phyloP scores from a whole-genome alignment of 2,329 filamentous ascomycete species.

The Penicillium expansum region DNA sequence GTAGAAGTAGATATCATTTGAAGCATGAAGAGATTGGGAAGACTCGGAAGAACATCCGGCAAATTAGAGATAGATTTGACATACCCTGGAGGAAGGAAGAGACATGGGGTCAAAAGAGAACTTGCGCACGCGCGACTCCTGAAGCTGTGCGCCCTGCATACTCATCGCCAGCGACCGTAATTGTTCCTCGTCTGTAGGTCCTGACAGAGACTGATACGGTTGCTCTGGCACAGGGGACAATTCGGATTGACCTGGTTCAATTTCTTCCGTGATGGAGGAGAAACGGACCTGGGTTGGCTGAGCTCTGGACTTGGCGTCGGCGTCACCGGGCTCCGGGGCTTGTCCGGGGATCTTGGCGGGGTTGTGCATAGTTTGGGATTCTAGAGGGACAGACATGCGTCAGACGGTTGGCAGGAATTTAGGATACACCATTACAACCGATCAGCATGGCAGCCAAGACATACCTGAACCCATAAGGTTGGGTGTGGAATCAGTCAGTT shows the following conservation, averaged over 20 bases:
- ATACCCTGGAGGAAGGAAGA: conserved; percentile 58
- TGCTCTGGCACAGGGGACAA: conserved; percentile 22
- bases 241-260: conserved; percentile 50
- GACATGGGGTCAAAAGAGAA: conserved; percentile 91
- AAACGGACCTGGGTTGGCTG: conserved; percentile 60
- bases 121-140: conserved; percentile 78
- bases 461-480: conserved; percentile 32
- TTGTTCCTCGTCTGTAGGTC: conserved; percentile 55
- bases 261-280: conserved; percentile 68
- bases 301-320: conserved; percentile 31
- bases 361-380: conserved; percentile 18
- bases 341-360: conserved; percentile 26
- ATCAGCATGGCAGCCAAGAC: conserved; percentile 21
- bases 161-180: conserved; percentile 69
- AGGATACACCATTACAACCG: background rate
- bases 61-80: conserved; percentile 21
- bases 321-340: conserved; percentile 22
- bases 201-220: conserved; percentile 3
- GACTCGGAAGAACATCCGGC: background rate
- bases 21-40: background rate
- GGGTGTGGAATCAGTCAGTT: conserved; percentile 29
- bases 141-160: conserved; percentile 70
- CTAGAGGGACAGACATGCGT: conserved; percentile 16
- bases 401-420: conserved; percentile 4
- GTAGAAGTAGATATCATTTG: background rate